A percentile compares a stretch with the other conserved stretches of the same genome.
phyloP scores from a whole-genome alignment of 1,139 yeast species.

The Debaryomyces subglobosus region DNA sequence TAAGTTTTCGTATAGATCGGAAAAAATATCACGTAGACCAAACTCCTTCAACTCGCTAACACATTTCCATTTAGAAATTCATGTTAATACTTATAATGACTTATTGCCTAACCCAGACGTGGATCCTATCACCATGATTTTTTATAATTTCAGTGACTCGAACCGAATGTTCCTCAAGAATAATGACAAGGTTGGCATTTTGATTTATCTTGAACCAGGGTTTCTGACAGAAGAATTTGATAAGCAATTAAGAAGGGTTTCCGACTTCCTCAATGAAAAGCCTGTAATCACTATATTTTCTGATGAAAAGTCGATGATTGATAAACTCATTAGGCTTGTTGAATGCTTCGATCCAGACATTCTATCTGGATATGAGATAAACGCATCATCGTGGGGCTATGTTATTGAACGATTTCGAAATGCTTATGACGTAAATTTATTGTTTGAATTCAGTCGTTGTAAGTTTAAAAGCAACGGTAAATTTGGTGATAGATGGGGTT shows the following conservation, averaged over 20 bases:
- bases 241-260: not conserved
- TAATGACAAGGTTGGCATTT: slow-evolving; percentile 21
- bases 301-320: slow-evolving; percentile 60
- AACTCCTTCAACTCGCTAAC: slow-evolving; percentile 53
- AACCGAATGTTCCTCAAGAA: slow-evolving; percentile 29
- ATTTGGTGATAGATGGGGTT: slow-evolving; percentile 79
- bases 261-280: not conserved
- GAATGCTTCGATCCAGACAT: slow-evolving; percentile 82
- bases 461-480: slow-evolving; percentile 51
- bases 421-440: slow-evolving; percentile 55
- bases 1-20: slow-evolving; percentile 36
- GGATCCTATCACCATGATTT: slow-evolving; percentile 61
- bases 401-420: slow-evolving; percentile 63
- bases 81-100: slow-evolving; percentile 54
- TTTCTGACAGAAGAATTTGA: slow-evolving; percentile 14
- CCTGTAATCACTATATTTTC: slow-evolving; percentile 35
- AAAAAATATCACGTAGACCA: slow-evolving; percentile 42
- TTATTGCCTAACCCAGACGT: slow-evolving; percentile 65
- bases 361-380: slow-evolving; percentile 82
- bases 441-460: slow-evolving; percentile 48
- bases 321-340: slow-evolving; percentile 57
- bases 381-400: slow-evolving; percentile 88
- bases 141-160: slow-evolving; percentile 63
- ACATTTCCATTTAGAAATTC: slow-evolving; percentile 66
- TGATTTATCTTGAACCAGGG: slow-evolving; percentile 12